These are phyloP conservation scores for Myxozyma nipponensis DNA, from an alignment of 805 yeast species.

Conservation along the genomic window DNA sequence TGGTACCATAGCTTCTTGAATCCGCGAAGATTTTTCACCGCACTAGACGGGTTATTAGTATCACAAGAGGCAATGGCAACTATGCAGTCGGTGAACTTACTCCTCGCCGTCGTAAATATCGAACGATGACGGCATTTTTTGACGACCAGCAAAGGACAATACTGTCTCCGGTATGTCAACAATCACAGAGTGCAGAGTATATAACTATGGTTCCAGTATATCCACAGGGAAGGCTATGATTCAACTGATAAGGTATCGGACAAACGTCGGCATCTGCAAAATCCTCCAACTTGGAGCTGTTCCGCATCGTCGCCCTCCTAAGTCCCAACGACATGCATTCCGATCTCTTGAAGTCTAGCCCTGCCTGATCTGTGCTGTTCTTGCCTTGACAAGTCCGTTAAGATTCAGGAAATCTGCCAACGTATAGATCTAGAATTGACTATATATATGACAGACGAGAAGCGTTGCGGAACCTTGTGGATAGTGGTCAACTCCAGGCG, in stretches of 20 bases:
- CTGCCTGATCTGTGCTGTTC: too few species aligned
- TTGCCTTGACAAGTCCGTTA: too few species aligned
- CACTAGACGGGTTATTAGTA: constrained; percentile 4
- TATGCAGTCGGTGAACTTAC: constrained; percentile 9
- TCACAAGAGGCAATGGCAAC: not conserved
- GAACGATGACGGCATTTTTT: constrained; percentile 18
- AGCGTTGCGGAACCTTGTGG: too few species aligned
- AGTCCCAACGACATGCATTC: too few species aligned
- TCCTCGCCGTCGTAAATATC: constrained; percentile 21
- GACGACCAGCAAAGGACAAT: not conserved
- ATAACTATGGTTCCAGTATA: not conserved
- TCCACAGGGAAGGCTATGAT: not conserved
- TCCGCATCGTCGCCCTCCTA: too few species aligned
- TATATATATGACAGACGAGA: too few species aligned
- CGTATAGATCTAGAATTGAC: too few species aligned
- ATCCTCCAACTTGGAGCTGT: too few species aligned
- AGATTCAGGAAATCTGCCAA: too few species aligned
- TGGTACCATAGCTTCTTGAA: constrained; percentile 53
- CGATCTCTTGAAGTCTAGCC: too few species aligned
- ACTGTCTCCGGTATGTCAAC: too few species aligned
- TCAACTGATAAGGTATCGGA: not conserved
- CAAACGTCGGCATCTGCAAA: not conserved
- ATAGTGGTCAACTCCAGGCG: too few species aligned
- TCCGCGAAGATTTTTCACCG: constrained; percentile 16
- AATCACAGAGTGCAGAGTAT: not conserved